Evolutionary conservation across 306 rosid species (phyloP).

Genomic region (Lathyrus tuberosus): DNA sequence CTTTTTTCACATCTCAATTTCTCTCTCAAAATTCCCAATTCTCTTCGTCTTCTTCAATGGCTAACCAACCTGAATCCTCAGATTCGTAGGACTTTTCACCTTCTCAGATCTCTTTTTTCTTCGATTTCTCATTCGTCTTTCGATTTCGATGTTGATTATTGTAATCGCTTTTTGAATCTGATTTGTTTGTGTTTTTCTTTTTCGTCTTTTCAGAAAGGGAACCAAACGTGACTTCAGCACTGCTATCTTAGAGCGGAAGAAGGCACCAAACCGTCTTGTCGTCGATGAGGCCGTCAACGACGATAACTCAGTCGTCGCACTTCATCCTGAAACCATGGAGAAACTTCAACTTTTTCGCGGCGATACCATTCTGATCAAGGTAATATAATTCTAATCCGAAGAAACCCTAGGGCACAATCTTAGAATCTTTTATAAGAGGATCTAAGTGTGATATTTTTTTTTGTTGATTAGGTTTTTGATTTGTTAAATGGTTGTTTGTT

Average conservation of each 20-base stretch:
- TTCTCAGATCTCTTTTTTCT: slow-evolving; percentile 36
- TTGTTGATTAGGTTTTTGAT: not conserved
- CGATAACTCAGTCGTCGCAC: slow-evolving; percentile 92
- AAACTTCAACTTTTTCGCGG: slow-evolving; percentile 95
- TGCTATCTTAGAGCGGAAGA: slow-evolving; percentile 92
- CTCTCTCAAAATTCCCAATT: slow-evolving; percentile 8
- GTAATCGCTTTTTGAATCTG: not conserved
- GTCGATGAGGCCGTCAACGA: slow-evolving; percentile 96
- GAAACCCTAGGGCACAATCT: not conserved
- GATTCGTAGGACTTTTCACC: slow-evolving; percentile 57
- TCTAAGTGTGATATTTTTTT: not conserved
- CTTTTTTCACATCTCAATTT: slow-evolving; percentile 6
- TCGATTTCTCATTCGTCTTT: not conserved
- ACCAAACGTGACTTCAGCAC: slow-evolving; percentile 85
- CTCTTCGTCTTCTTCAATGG: slow-evolving; percentile 44
- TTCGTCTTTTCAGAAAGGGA: slow-evolving; percentile 63
- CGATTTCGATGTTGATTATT: slow-evolving; percentile 4
- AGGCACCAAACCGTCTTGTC: slow-evolving; percentile 81
- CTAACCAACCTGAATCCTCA: slow-evolving; percentile 73
- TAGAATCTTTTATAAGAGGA: not conserved
- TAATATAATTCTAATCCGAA: not conserved
- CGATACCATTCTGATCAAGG: slow-evolving; percentile 91
- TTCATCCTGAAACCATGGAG: slow-evolving; percentile 93
- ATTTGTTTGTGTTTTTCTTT: not conserved
- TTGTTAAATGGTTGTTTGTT: not conserved